Conservation (phyloP, 495 filamentous ascomycete species). For the Penicillium flavigenum region DNA sequence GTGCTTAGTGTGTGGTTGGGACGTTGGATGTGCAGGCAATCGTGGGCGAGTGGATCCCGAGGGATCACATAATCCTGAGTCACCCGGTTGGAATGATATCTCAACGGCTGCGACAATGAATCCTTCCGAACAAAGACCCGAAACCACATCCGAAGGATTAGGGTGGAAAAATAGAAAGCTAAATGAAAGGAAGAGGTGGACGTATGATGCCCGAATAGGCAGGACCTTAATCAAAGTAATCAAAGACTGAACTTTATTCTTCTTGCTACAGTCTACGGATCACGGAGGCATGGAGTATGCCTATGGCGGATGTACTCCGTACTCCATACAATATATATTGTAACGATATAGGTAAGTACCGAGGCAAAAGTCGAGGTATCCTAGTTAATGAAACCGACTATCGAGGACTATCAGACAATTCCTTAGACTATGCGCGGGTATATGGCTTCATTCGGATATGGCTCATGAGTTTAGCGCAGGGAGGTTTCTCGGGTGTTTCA, state of each 20-base stretch:
- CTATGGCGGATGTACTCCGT: not conserved
- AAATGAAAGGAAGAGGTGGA: constrained; percentile 7
- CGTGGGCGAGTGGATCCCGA: constrained; percentile 1
- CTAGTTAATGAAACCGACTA: constrained; percentile 6
- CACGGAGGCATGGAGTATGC: not conserved
- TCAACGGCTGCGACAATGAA: constrained; percentile 3
- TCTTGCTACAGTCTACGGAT: not conserved
- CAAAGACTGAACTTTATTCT: constrained; percentile 2
- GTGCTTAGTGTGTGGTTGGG: not conserved
- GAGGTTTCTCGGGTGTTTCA: constrained; percentile 9
- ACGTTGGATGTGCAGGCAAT: too few relatives aligned
- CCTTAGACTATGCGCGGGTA: constrained; percentile 7
- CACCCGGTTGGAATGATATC: not conserved
- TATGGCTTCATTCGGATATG: constrained; percentile 7
- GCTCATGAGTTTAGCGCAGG: not conserved
- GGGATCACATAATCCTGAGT: constrained; percentile 1
- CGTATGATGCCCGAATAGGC: constrained; percentile 5
- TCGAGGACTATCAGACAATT: constrained; percentile 1
- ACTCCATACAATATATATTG: not conserved
- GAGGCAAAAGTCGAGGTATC: not conserved
- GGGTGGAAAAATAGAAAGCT: not conserved
- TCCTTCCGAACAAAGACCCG: not conserved
- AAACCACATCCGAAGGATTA: not conserved
- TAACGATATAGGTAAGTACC: not conserved
- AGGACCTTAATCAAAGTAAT: constrained; percentile 4